Conservation (phyloP, 2,329 filamentous ascomycete species). For the Fusarium citri region DNA sequence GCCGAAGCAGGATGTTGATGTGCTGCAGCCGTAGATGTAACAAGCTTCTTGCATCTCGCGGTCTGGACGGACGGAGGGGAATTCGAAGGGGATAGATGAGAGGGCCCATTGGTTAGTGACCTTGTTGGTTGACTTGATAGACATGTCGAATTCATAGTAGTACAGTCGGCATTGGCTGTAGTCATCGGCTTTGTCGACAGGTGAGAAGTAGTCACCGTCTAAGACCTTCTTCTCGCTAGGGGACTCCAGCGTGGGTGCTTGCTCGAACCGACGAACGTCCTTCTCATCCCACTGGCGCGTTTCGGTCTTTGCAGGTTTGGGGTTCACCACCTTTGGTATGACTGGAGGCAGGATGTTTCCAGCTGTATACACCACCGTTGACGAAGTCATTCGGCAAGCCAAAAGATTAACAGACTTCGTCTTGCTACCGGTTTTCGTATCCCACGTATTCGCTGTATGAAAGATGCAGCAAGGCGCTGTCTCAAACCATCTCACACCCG, state of each 20-base stretch:
- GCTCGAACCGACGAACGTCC: neutral
- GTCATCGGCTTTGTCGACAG: slow-evolving; percentile 56
- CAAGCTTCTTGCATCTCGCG: slow-evolving; percentile 67
- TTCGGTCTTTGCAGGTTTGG: too few species aligned
- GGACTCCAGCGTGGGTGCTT: slow-evolving; percentile 4
- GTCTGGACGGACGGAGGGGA: slow-evolving; percentile 68
- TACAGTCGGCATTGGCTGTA: slow-evolving; percentile 77
- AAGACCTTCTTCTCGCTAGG: accelerated
- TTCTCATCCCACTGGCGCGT: neutral
- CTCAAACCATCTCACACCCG: slow-evolving; percentile 73
- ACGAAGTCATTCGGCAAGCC: slow-evolving; percentile 74
- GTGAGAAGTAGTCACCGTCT: accelerated
- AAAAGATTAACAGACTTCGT: slow-evolving; percentile 67
- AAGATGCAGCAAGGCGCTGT: slow-evolving; percentile 77
- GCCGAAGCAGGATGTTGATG: slow-evolving; percentile 66
- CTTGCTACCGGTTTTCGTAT: slow-evolving; percentile 45
- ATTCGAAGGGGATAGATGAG: slow-evolving; percentile 74
- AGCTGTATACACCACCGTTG: slow-evolving; percentile 71
- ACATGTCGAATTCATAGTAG: slow-evolving; percentile 72
- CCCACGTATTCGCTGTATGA: slow-evolving; percentile 79
- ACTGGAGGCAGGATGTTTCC: slow-evolving; percentile 64
- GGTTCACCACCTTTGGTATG: too few species aligned
- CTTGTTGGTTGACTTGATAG: slow-evolving; percentile 28
- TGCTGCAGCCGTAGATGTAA: slow-evolving; percentile 76
- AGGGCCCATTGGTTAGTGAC: slow-evolving; percentile 74